Conservation (phyloP, 306 rosid genomes). For the Sicyos edulis region DNA sequence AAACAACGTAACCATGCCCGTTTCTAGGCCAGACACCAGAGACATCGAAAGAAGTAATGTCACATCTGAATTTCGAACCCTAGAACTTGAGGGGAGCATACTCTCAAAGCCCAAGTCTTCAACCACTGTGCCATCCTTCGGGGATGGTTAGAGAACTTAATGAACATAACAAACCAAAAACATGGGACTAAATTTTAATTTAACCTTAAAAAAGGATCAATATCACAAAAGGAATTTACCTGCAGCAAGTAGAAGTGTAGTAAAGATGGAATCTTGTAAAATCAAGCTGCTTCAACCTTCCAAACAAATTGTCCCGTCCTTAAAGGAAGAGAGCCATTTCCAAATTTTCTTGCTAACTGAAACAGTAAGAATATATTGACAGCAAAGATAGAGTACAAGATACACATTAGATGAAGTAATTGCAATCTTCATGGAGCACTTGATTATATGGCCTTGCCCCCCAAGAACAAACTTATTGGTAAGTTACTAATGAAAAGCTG, state of each 20-base stretch:
- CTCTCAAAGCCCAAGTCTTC: too few species aligned
- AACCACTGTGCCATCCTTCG: too few species aligned
- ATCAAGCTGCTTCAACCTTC: conserved; percentile 1
- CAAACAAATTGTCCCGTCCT: neutral
- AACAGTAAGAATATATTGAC: conserved; percentile 4
- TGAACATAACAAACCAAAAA: too few species aligned
- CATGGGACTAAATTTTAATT: too few species aligned
- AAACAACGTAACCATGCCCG: too few species aligned
- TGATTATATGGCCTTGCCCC: neutral
- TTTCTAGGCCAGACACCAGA: too few species aligned
- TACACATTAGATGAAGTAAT: neutral
- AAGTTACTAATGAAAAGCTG: neutral
- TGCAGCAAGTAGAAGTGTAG: neutral
- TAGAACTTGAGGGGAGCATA: too few species aligned
- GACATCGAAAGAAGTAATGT: too few species aligned
- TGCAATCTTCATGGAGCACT: neutral
- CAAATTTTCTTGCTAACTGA: neutral
- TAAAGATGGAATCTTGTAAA: neutral
- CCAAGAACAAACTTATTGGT: neutral
- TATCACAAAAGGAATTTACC: neutral
- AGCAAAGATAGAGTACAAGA: neutral
- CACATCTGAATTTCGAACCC: too few species aligned
- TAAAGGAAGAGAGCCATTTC: neutral
- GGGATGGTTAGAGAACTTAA: too few species aligned
- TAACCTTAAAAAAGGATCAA: neutral